Evolutionary conservation across 257 asterid genomes (phyloP), one percentile per base, ranked within the genome.

Genomic region (Gentiana macrophylla): DNA sequence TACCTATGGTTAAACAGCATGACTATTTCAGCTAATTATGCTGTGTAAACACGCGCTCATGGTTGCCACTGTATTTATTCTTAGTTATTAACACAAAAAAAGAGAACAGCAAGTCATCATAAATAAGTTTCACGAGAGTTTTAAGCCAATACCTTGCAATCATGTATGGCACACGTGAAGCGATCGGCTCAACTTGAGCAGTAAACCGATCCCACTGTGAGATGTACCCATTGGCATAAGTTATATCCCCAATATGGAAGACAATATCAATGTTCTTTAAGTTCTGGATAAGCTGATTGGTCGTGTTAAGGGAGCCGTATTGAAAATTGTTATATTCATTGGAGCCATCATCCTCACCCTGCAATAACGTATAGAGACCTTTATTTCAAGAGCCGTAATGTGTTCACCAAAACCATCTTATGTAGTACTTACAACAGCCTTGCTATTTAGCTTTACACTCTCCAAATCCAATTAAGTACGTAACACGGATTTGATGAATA

Each of bases 151-250:
- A 87, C 98, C 98, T 91, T 13, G 97, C 97, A 45, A 88, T 68
- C 99, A 92, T 91, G 79, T 90, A 90, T 1, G 97, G 97, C 15
- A 82, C 91, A 51, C 78, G 76, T 32, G 97, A 84, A 71, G 97
- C 81, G 36, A 90, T 84, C 1, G 88, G 94, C 75, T 86, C 96
- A 12, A 90, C 62, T 74, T 84, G 94, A 67, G 98, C 65, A 59
- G 96, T 86, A 75, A 90, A 90, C 63, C 86, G 98, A 66, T 90
- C 98, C 98, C 98, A 90, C 53, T 86, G 94, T 2, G 98, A 90
- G 58, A 90, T 70, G 59, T 90, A 90, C 12, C 96, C 96, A 56
- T 79, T 84, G 56, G 98, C 86, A 58, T 90, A 90, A 59, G 74
- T 68, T 12, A 90, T 84, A 53, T 90, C 96, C 12, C 98, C 96